Conservation (phyloP, 1,139 yeast species). For the Pichia sorboxylosa region DNA sequence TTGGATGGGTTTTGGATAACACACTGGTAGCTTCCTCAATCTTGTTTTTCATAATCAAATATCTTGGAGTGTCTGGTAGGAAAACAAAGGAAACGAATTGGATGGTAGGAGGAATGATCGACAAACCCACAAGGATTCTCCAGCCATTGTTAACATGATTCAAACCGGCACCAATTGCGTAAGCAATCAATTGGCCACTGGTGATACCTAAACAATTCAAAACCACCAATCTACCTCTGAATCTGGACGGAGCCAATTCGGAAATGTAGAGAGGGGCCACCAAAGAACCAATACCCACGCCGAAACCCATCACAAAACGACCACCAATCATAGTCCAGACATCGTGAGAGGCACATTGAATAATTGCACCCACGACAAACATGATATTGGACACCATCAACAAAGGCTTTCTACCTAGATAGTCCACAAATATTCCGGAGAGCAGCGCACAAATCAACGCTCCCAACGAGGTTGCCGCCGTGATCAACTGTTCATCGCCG, state of each 20-base stretch:
- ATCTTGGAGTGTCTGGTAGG: slow-evolving; percentile 94
- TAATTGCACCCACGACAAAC: slow-evolving; percentile 70
- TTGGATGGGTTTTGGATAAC: slow-evolving; percentile 43
- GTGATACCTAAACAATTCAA: slow-evolving; percentile 65
- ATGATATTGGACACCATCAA: slow-evolving; percentile 68
- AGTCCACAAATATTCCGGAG: slow-evolving; percentile 75
- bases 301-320: slow-evolving; percentile 86
- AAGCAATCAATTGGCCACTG: slow-evolving; percentile 86
- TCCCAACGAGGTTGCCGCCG: slow-evolving; percentile 92
- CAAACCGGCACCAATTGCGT: slow-evolving; percentile 87
- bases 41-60: slow-evolving; percentile 59
- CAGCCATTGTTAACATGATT: slow-evolving; percentile 69
- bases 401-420: slow-evolving; percentile 71
- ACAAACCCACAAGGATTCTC: slow-evolving; percentile 84
- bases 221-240: slow-evolving; percentile 75
- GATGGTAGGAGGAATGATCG: slow-evolving; percentile 73
- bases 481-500: slow-evolving; percentile 78
- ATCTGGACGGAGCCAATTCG: slow-evolving; percentile 85
- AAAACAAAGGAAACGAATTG: slow-evolving; percentile 71
- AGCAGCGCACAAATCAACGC: slow-evolving; percentile 68
- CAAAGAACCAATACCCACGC: slow-evolving; percentile 88
- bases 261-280: slow-evolving; percentile 84
- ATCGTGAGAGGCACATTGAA: slow-evolving; percentile 68
- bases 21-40: slow-evolving; percentile 57
- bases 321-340: slow-evolving; percentile 92